A percentile compares a stretch with the other conserved stretches of the same genome.
Evolutionary conservation across 306 rosid species (phyloP).

Genomic region (Vigna hirtella): DNA sequence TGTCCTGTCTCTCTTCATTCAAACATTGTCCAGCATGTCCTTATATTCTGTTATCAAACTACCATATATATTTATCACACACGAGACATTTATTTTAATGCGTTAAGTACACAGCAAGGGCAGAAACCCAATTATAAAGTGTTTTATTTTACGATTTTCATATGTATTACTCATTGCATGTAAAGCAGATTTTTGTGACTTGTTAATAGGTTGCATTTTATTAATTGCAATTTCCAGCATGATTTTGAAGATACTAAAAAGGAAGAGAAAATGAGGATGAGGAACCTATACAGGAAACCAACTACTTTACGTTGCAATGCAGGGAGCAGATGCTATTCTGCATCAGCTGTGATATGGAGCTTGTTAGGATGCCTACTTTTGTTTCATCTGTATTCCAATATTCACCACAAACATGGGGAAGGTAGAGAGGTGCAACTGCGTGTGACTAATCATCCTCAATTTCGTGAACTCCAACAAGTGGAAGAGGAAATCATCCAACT

Average conservation of each 20-base stretch:
- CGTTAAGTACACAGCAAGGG: background rate
- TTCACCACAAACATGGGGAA: conserved; percentile 52
- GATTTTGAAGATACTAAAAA: conserved; percentile 57
- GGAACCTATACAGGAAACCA: conserved; percentile 82
- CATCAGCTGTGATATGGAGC: conserved; percentile 68
- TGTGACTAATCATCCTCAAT: conserved; percentile 54
- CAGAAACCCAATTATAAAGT: background rate
- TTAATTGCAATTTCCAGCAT: conserved; percentile 74
- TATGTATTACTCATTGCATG: background rate
- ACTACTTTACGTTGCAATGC: conserved; percentile 79
- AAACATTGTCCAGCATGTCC: background rate
- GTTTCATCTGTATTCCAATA: conserved; percentile 60
- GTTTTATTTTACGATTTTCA: background rate
- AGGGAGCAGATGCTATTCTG: conserved; percentile 77
- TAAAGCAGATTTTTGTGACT: conserved; percentile 43
- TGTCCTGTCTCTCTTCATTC: background rate
- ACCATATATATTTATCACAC: background rate
- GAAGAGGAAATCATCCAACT: conserved; percentile 73
- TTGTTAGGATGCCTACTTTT: conserved; percentile 72
- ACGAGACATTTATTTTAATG: background rate
- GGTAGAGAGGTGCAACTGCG: conserved; percentile 49
- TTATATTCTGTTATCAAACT: background rate
- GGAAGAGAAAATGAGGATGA: conserved; percentile 76
- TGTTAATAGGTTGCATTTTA: conserved; percentile 67
- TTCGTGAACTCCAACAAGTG: conserved; percentile 74